Base-by-base conservation (phyloP, 306 rosid genomes). In the Citrullus colocynthis region DNA sequence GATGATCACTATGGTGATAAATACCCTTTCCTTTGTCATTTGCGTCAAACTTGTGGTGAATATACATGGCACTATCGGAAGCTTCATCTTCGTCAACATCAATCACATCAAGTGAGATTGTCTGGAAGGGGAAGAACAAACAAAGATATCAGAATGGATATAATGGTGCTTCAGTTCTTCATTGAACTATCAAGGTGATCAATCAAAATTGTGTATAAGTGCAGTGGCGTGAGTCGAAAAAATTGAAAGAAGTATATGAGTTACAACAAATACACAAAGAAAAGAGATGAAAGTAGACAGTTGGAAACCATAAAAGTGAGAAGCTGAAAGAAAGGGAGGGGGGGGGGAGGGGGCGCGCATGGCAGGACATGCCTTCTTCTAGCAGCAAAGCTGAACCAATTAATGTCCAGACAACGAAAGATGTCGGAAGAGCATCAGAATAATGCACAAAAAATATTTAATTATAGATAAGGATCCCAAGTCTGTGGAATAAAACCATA, bases 11-110 rank as follows among this genome's bases (percentile, higher is more conserved):
- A 81, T 75, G 81, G 77, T 54, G 88, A 77, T 82, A 66, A 77
- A 83, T 45, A 57, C 83, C 82, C 88, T 94, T 92, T 70, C 91
- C 96, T 77, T 92, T 92, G 62, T 59, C 80, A 77, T 62, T 81
- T 67, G 55, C 74, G 75, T 78, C 75, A 85, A 83, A 73, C 32
- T 61, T 81, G 54, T 90, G 90, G 41, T 81, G 86, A 59, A 82
- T 62, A 58, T 85, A 56, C 82, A 81, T 80, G 77, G 85, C 80
- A 64, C 78, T 86, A 42, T 82, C 66, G 41, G 82, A 81, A 77
- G 83, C 88, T 28, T 84, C 92, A 54, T 85, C 88, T 1, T 84
- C 16, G 59, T 88, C 92, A 42, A 91, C 51, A 67, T 88, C 91
- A 78, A 93, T 88, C 81, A 87, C 87, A 39, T 86, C 88, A 28